phyloP scores from a whole-genome alignment of 331 rosid genomes.

The Malus hybrid region DNA sequence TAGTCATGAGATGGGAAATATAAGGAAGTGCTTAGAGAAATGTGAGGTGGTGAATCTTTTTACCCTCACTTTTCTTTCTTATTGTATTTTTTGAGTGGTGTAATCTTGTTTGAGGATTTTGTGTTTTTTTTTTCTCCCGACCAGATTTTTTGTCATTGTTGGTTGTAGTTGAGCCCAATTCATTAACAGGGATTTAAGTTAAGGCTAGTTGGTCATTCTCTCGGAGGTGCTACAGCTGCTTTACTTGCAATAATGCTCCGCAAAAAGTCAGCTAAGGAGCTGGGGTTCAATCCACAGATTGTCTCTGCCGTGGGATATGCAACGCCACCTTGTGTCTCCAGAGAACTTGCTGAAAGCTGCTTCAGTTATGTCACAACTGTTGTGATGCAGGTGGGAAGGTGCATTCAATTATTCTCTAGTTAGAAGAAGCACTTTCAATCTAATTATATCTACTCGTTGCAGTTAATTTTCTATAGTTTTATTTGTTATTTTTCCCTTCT shows the following conservation, averaged over 20 bases:
- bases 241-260: constrained; percentile 79
- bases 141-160: constrained; percentile 1
- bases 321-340: constrained; percentile 88
- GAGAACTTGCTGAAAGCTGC: constrained; percentile 82
- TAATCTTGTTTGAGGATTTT: constrained; percentile 8
- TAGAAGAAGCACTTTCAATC: neutral
- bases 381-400: constrained; percentile 79
- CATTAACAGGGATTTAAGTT: constrained; percentile 89
- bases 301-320: constrained; percentile 83
- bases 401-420: constrained; percentile 12
- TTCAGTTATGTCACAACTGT: constrained; percentile 71
- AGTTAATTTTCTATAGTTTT: constrained; percentile 2
- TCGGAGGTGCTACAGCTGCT: constrained; percentile 94
- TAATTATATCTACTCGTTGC: neutral
- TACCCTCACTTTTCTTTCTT: neutral
- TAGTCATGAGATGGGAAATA: constrained; percentile 54
- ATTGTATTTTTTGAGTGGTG: constrained; percentile 1
- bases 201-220: constrained; percentile 95
- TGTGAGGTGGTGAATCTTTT: constrained; percentile 49
- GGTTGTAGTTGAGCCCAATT: constrained; percentile 33
- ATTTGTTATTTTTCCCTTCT: constrained; percentile 13
- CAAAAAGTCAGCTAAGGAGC: constrained; percentile 67
- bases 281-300: constrained; percentile 83
- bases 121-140: neutral
- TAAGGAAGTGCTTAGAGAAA: constrained; percentile 62